Base-by-base conservation (phyloP, 1,284 basidiomycete species). In the Fomitopsis schrenkii region DNA sequence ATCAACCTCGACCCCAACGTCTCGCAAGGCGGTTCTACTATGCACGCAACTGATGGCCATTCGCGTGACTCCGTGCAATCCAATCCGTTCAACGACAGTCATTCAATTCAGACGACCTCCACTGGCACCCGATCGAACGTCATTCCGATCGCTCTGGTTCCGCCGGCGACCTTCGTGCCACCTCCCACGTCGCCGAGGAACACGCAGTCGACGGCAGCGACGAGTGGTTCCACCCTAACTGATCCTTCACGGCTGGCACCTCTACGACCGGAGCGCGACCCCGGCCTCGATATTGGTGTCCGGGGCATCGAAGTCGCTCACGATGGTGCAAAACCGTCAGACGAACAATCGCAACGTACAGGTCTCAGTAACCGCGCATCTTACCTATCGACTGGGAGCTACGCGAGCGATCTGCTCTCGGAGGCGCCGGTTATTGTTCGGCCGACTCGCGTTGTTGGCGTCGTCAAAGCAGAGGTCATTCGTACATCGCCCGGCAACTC, bases 371-470 rank as follows among this genome's bases (percentile, higher is more conserved):
- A 84, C 28, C 80, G 89, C 64, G 80, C 84, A 62, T 93, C 91
- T 19, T 90, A 83, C 73, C 83, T 88, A 79, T 87, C 90, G 38
- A 84, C 80, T 46, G 87, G 85, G 52, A 92, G 88, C 68, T 90
- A 82, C 70, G 82, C 87, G 14, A 91, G 88, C 67, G 90, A 92
- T 67, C 82, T 93, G 72, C 76, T 93, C 61, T 85, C 85, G 67
- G 91, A 93, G 71, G 85, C 88, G 1, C 90, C 91, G 17, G 87
- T 89, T 75, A 93, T 93, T 66, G 82, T 93, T 64, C 91, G 88
- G 0, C 83, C 88, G 30, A 80, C 77, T 36, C 85, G 83, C 62
- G 87, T 91, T 10, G 73, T 90, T 45, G 89, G 90, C 41, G 83
- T 90, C 53, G 86, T 86, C 57, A 90, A 87, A 72, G 89, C 91